Conservation (phyloP, 108 stramenopile species). For the Craspedostauros australis region DNA sequence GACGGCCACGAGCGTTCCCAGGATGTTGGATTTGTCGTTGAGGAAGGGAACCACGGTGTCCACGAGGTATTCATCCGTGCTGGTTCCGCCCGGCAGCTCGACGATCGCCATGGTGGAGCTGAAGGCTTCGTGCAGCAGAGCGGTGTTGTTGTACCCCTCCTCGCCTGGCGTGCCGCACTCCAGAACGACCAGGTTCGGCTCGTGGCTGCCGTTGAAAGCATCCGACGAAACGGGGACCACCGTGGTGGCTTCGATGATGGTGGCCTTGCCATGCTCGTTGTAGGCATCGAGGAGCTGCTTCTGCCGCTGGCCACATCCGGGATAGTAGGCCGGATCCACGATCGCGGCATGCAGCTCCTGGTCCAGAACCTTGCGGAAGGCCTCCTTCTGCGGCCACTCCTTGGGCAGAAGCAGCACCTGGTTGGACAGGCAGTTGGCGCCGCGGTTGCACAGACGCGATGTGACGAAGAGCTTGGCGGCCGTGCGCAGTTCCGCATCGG, state of each 20-base stretch:
- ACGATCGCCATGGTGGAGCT: constrained; percentile 21
- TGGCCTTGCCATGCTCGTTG: constrained; percentile 1
- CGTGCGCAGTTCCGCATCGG: constrained; percentile 9
- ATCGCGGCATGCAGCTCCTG: constrained; percentile 11
- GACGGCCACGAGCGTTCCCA: constrained; percentile 20
- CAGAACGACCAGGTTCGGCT: constrained; percentile 6
- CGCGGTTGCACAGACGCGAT: no score
- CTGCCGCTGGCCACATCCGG: constrained; percentile 13
- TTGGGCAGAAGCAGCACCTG: constrained; percentile 22
- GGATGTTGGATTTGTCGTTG: constrained; percentile 24
- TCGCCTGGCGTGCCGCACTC: constrained; percentile 18
- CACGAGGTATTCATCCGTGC: constrained; percentile 6
- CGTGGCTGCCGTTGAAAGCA: not conserved
- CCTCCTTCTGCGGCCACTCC: constrained; percentile 17
- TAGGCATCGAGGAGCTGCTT: constrained; percentile 2
- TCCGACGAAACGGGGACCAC: constrained; percentile 3
- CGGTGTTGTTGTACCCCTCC: constrained; percentile 9
- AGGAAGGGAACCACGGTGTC: constrained; percentile 15
- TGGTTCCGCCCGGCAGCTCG: constrained; percentile 11
- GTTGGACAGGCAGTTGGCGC: constrained; percentile 20
- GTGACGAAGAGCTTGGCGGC: no score
- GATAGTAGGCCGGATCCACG: constrained; percentile 17
- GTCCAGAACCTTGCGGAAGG: constrained; percentile 3
- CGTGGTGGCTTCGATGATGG: constrained; percentile 4
- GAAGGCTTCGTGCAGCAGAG: constrained; percentile 18